A percentile compares a stretch with the other conserved stretches of the same genome.
Evolutionary conservation across 2,329 filamentous ascomycete genomes (phyloP).

Genomic region (Sporothrix curviconia): DNA sequence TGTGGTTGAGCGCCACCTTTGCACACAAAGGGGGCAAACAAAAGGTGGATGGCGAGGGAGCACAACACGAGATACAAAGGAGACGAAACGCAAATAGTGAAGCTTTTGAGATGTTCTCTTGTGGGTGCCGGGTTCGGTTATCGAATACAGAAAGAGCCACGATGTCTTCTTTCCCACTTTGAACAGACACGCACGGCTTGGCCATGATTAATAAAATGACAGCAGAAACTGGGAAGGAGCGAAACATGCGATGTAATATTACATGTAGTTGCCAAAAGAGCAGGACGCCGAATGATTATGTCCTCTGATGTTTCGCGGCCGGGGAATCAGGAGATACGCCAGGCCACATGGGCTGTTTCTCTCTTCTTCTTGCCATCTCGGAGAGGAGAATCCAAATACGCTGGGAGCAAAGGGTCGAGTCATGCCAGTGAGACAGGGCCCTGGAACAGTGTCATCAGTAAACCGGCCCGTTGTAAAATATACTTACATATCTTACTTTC

Average conservation of each 20-base stretch:
- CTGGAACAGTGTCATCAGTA: too few relatives aligned
- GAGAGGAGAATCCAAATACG: too few relatives aligned
- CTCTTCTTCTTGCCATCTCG: too few relatives aligned
- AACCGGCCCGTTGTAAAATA: too few relatives aligned
- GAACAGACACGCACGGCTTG: not conserved
- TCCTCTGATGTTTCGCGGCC: not conserved
- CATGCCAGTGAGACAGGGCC: too few relatives aligned
- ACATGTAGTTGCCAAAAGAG: too few relatives aligned
- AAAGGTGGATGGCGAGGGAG: not conserved
- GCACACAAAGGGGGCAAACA: not conserved
- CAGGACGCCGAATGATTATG: not conserved
- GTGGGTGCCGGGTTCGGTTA: not conserved
- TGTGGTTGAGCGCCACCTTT: not conserved
- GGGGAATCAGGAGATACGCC: slow-evolving; percentile 8
- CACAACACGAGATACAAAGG: not conserved
- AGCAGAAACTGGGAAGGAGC: not conserved
- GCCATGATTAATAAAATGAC: not conserved
- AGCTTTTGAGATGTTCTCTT: not conserved
- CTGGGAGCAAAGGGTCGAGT: too few relatives aligned
- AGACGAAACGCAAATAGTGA: not conserved
- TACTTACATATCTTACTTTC: too few relatives aligned
- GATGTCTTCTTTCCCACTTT: not conserved
- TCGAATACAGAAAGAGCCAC: slow-evolving; percentile 1
- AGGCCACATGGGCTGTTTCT: not conserved
- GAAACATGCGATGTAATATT: slow-evolving; percentile 7